Evolutionary conservation across 306 rosid genomes (phyloP), one percentile per base, ranked within the genome.

Genomic region (Inga laurina): DNA sequence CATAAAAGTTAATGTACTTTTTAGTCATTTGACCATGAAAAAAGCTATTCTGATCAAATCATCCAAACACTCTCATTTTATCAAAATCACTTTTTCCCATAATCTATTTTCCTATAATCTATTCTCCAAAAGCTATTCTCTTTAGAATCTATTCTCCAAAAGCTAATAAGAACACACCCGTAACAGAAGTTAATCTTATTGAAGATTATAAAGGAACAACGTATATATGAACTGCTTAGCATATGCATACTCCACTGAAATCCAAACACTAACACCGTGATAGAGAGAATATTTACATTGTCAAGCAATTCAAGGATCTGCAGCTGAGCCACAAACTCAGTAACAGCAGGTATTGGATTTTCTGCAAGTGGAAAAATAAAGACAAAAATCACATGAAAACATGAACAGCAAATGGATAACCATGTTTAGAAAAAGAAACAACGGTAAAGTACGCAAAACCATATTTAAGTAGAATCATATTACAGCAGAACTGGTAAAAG

Each of bases 221-320:
- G 72, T 44, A 37, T 68, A 8, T 3, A 67, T 18, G 73, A 37
- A 68, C 22, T 68, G 16, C 22, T 22, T 18, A 39, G 18, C 34
- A 71, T 70, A 14, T 16, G 56, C 57, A 22, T 72, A 22, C 35
- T 74, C 16, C n/a, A 15, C 3, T 39, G 32, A 71, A n/a, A 45
- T 10, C 18, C 34, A 22, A 72, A 72, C 45, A 44, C 52, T 41
- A 81, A 72, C 45, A 73, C 72, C 52, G 72, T 79, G 70, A 61
- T 68, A 70, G 43, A 35, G 34, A 65, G 43, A 27, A 64, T 46
- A 39, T 80, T 56, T 84, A 96, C 99, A 84, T 97, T 97, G 49
- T 97, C 99, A 87, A 97, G 84, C 90, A 97, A 85, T 87, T 97
- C 99, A 82, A 91, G 97, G 81, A 97, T 94, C 78, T 82, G 91